phyloP scores from a whole-genome alignment of 2,329 filamentous ascomycete species.

The Fusarium mangiferae region DNA sequence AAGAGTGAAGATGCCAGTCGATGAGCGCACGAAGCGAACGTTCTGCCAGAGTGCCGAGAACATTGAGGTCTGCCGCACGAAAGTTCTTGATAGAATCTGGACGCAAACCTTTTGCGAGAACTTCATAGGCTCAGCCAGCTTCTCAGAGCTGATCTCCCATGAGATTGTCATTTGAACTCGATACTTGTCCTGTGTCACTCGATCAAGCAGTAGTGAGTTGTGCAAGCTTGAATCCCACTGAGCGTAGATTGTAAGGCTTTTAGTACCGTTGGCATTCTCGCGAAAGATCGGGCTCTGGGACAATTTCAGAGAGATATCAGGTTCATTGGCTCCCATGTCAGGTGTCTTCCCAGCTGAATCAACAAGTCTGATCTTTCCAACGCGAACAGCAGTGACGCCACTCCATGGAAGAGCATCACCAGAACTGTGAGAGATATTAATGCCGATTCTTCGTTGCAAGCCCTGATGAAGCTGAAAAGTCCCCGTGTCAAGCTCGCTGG shows the following conservation, averaged over 20 bases:
- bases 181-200: constrained; percentile 91
- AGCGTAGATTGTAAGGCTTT: constrained; percentile 84
- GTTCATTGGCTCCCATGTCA: constrained; percentile 76
- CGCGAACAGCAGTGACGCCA: constrained; percentile 78
- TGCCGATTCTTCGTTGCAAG: constrained; percentile 85
- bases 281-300: constrained; percentile 81
- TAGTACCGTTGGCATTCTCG: constrained; percentile 89
- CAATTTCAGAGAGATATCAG: constrained; percentile 81
- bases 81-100: constrained; percentile 85
- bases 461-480: constrained; percentile 97
- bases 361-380: constrained; percentile 84
- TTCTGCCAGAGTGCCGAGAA: constrained; percentile 89
- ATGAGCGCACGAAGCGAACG: constrained; percentile 86
- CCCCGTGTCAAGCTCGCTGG: constrained; percentile 83
- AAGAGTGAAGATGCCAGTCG: constrained; percentile 86
- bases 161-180: constrained; percentile 86
- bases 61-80: constrained; percentile 86
- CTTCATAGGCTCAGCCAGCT: constrained; percentile 86
- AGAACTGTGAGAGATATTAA: constrained; percentile 91
- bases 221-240: constrained; percentile 98
- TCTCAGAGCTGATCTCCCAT: constrained; percentile 87
- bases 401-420: constrained; percentile 91
- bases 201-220: constrained; percentile 90
- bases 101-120: constrained; percentile 84
- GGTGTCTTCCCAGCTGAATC: constrained; percentile 87